Percentiles rank a stretch among this genome's conserved stretches.
phyloP scores from a whole-genome alignment of 495 filamentous ascomycete species.

The Penicillium goetzii region DNA sequence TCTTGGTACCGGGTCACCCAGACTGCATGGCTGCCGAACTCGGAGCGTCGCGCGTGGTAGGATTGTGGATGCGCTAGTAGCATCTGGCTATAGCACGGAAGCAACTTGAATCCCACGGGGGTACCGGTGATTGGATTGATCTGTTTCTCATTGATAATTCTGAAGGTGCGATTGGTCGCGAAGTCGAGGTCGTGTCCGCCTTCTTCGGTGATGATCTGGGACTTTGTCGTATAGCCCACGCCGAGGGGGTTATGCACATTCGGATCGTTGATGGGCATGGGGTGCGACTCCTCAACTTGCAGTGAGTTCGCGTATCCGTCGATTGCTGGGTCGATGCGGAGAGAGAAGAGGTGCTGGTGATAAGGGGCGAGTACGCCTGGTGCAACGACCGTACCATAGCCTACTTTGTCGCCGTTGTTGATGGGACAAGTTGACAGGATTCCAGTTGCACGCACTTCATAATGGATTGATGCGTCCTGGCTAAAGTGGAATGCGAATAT shows the following conservation, averaged over 20 bases:
- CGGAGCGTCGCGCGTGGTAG: conserved; percentile 73
- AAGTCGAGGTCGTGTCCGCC: conserved; percentile 66
- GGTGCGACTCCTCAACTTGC: conserved; percentile 67
- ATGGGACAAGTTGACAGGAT: conserved; percentile 83
- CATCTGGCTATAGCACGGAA: conserved; percentile 71
- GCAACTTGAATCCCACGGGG: conserved; percentile 79
- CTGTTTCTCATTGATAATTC: conserved; percentile 75
- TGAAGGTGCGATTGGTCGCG: conserved; percentile 69
- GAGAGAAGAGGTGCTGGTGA: conserved; percentile 89
- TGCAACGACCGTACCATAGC: conserved; percentile 82
- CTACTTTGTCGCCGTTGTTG: conserved; percentile 52
- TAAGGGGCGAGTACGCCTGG: conserved; percentile 78
- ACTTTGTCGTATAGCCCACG: conserved; percentile 66
- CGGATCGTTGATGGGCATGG: conserved; percentile 61
- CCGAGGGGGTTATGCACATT: conserved; percentile 72
- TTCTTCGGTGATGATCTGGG: conserved; percentile 59
- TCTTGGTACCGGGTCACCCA: conserved; percentile 81
- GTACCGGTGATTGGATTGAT: conserved; percentile 71
- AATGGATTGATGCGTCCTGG: conserved; percentile 74
- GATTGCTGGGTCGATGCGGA: conserved; percentile 81
- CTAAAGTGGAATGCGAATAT: conserved; percentile 84
- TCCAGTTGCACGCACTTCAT: conserved; percentile 85
- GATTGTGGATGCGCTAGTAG: conserved; percentile 71
- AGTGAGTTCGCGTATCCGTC: conserved; percentile 73
- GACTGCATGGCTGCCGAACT: conserved; percentile 75